Percentiles rank a stretch among this genome's conserved stretches.
Conservation (phyloP, 306 rosid genomes). For the Pterocarpus santalinus region DNA sequence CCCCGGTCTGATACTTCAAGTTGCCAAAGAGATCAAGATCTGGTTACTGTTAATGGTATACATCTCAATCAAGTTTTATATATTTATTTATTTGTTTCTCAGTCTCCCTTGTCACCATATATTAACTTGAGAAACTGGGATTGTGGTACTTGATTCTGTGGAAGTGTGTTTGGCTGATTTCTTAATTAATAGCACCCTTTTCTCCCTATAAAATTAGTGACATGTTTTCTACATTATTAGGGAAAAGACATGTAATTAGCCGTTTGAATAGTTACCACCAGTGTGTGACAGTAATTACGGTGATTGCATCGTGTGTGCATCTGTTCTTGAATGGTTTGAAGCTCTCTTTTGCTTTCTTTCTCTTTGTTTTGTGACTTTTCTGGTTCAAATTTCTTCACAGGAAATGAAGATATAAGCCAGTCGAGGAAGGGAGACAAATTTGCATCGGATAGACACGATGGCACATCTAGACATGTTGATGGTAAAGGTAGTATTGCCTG, state of each 20-base stretch:
- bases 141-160: not conserved
- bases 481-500: slow-evolving; percentile 56
- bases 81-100: not conserved
- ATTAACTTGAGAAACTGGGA: not conserved
- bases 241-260: not conserved
- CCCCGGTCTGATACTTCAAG: slow-evolving; percentile 90
- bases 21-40: slow-evolving; percentile 80
- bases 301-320: slow-evolving; percentile 13
- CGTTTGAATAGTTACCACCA: not conserved
- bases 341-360: not conserved
- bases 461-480: slow-evolving; percentile 50
- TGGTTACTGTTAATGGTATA: slow-evolving; percentile 69
- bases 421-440: slow-evolving; percentile 58
- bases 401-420: slow-evolving; percentile 57
- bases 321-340: slow-evolving; percentile 26
- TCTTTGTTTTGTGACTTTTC: slow-evolving; percentile 38
- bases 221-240: not conserved
- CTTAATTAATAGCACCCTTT: slow-evolving; percentile 14
- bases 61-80: slow-evolving; percentile 3
- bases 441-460: slow-evolving; percentile 58
- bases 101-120: not conserved
- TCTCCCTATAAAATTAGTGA: not conserved
- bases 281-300: not conserved
- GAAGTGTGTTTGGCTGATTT: slow-evolving; percentile 28
- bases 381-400: slow-evolving; percentile 53